phyloP scores from a whole-genome alignment of 768 basidiomycete genomes.

The Rhizopogon roseolus region DNA sequence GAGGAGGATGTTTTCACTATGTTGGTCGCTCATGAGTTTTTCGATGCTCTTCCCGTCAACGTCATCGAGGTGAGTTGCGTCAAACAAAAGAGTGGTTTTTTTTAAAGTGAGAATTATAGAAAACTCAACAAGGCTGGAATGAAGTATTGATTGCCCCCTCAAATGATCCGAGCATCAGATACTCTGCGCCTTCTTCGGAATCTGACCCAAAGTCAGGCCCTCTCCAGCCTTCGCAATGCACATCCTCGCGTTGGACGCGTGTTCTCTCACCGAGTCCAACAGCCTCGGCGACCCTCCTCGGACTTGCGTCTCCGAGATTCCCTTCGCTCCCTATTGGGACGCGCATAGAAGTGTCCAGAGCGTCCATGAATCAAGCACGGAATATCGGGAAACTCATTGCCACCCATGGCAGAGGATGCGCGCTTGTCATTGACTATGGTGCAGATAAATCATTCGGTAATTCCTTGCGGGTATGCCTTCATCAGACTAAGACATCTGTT shows the following conservation, averaged over 20 bases:
- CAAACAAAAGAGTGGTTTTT: background rate
- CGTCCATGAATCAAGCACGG: constrained; percentile 63
- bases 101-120: constrained; percentile 36
- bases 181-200: constrained; percentile 17
- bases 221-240: constrained; percentile 4
- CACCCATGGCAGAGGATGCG: constrained; percentile 42
- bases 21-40: constrained; percentile 94
- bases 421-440: constrained; percentile 89
- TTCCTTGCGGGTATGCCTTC: constrained; percentile 73
- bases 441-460: constrained; percentile 59
- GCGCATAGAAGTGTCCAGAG: constrained; percentile 77
- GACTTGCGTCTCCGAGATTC: constrained; percentile 68
- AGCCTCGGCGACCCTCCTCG: constrained; percentile 50
- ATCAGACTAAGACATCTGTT: background rate
- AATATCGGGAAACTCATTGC: constrained; percentile 61
- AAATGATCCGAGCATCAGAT: constrained; percentile 33
- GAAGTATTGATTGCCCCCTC: constrained; percentile 69
- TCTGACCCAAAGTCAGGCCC: constrained; percentile 8
- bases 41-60: constrained; percentile 93
- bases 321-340: constrained; percentile 59
- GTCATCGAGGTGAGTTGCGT: constrained; percentile 65
- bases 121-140: constrained; percentile 75
- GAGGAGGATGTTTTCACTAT: constrained; percentile 63
- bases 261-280: constrained; percentile 62
- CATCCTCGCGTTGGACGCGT: constrained; percentile 45